Conservation (phyloP, 2,329 filamentous ascomycete genomes). For the Cordyceps pruinosa region DNA sequence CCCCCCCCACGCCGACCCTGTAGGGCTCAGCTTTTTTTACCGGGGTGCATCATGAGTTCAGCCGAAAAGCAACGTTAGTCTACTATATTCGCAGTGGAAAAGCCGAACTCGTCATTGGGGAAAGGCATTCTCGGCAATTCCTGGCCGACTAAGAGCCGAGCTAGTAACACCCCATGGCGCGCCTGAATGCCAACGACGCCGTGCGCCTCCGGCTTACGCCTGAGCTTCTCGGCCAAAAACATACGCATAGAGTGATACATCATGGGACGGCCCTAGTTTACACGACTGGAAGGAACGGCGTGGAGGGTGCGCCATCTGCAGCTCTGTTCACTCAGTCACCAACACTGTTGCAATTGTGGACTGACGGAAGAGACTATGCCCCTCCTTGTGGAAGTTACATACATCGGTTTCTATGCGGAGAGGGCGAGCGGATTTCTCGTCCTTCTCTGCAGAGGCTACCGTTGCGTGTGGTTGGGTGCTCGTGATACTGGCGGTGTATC, state of each 20-base stretch:
- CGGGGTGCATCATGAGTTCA: not conserved
- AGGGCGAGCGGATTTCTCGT: not conserved
- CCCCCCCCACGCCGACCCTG: not conserved
- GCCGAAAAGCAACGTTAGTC: not conserved
- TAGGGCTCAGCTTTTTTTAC: conserved; percentile 4
- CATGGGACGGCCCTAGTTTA: not conserved
- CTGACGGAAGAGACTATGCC: not conserved
- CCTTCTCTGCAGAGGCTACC: too few species aligned
- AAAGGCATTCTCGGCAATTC: not conserved
- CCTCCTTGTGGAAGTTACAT: not conserved
- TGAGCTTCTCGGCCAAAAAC: not conserved
- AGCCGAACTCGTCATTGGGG: not conserved
- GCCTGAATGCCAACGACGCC: not conserved
- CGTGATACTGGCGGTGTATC: not conserved
- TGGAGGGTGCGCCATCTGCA: conserved; percentile 9
- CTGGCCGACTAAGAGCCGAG: not conserved
- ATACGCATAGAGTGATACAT: not conserved
- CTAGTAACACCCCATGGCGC: not conserved
- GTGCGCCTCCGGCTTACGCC: not conserved
- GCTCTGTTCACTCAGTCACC: conserved; percentile 1
- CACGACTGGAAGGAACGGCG: not conserved
- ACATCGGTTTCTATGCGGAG: not conserved
- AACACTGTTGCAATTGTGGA: conserved; percentile 1
- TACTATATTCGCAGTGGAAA: not conserved
- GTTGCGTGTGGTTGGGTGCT: not conserved